Conservation (phyloP, 2,329 filamentous ascomycete species). For the Epichloe sp. region DNA sequence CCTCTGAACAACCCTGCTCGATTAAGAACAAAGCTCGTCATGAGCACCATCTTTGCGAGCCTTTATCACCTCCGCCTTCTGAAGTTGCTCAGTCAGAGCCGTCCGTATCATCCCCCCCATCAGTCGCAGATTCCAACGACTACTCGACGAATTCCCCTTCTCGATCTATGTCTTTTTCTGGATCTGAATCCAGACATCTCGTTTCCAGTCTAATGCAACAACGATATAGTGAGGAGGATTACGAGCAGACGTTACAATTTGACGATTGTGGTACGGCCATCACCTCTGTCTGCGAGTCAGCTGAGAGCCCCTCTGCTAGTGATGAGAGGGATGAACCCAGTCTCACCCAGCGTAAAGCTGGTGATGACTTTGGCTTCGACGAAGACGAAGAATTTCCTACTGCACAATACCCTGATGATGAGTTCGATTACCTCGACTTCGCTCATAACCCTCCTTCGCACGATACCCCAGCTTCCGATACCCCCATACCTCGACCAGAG, state of each 20-base stretch:
- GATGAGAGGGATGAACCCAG: constrained; percentile 18
- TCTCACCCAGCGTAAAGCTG: constrained; percentile 16
- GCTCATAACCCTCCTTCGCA: constrained; percentile 10
- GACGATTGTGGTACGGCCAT: constrained; percentile 30
- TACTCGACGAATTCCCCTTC: constrained; percentile 28
- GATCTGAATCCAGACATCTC: constrained; percentile 32
- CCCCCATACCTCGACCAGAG: constrained; percentile 30
- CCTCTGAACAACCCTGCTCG: constrained; percentile 32
- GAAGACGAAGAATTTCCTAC: constrained; percentile 24
- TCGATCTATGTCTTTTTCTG: constrained; percentile 39
- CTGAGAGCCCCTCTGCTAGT: constrained; percentile 24
- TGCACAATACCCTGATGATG: constrained; percentile 27
- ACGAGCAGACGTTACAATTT: constrained; percentile 33
- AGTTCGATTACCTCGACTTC: constrained; percentile 17
- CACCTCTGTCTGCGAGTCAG: constrained; percentile 32
- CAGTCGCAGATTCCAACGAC: constrained; percentile 19
- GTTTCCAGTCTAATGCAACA: constrained; percentile 17
- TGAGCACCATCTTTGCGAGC: constrained; percentile 11
- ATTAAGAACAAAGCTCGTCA: constrained; percentile 14
- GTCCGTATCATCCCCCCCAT: constrained; percentile 22
- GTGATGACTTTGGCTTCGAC: constrained; percentile 19
- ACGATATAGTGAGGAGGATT: constrained; percentile 22
- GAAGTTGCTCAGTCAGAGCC: constrained; percentile 36
- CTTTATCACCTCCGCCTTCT: constrained; percentile 31
- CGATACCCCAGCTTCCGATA: constrained; percentile 29